Evolutionary conservation across 2,329 filamentous ascomycete species (phyloP).

Genomic region (Phialocephala sp.): DNA sequence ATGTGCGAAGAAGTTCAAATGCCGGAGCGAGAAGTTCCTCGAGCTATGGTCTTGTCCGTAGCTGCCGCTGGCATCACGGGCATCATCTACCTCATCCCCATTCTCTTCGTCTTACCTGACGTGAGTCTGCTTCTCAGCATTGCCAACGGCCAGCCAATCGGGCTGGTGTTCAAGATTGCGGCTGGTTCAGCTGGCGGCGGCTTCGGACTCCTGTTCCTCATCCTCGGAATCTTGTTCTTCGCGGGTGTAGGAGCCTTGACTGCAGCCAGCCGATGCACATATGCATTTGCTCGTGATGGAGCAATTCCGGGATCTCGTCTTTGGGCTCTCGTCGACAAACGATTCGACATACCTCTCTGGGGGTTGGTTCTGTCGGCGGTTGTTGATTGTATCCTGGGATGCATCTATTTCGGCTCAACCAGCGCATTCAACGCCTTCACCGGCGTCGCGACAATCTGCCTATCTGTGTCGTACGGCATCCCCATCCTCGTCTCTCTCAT

Average conservation of each 20-base stretch:
- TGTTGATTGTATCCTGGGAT: slow-evolving; percentile 73
- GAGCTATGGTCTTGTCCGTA: slow-evolving; percentile 73
- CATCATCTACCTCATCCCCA: slow-evolving; percentile 71
- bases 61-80: slow-evolving; percentile 70
- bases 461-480: slow-evolving; percentile 76
- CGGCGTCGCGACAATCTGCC: slow-evolving; percentile 79
- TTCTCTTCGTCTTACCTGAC: slow-evolving; percentile 77
- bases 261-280: slow-evolving; percentile 75
- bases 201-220: slow-evolving; percentile 76
- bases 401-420: slow-evolving; percentile 80
- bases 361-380: slow-evolving; percentile 70
- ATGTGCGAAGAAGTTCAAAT: slow-evolving; percentile 78
- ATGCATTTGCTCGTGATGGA: slow-evolving; percentile 76
- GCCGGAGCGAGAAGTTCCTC: slow-evolving; percentile 71
- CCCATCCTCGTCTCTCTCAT: slow-evolving; percentile 76
- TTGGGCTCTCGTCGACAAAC: slow-evolving; percentile 69
- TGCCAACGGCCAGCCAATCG: slow-evolving; percentile 77
- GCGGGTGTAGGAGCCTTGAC: slow-evolving; percentile 78
- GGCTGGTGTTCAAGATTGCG: slow-evolving; percentile 74
- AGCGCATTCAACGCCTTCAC: slow-evolving; percentile 83
- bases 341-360: slow-evolving; percentile 72
- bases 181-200: slow-evolving; percentile 66
- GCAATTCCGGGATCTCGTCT: slow-evolving; percentile 73
- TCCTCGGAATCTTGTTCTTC: slow-evolving; percentile 79
- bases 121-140: slow-evolving; percentile 67